Base-by-base conservation (phyloP, 371 early-diverging fungal genomes). In the Mucor lusitanicus region DNA sequence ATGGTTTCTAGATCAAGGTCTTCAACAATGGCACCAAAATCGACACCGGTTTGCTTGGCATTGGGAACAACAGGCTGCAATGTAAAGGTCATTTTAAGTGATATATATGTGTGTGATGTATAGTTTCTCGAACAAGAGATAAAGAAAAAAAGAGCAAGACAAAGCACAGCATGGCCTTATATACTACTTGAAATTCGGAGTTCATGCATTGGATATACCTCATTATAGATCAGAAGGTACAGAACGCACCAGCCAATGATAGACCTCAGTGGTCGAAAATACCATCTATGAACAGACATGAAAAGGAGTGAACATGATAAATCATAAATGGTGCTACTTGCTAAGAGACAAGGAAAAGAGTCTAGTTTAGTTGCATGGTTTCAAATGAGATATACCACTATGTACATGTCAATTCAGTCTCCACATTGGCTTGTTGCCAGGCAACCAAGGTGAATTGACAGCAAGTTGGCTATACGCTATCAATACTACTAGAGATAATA, bases 1-100 rank as follows among this genome's bases (percentile, higher is more conserved):
- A 83, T 56, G 17, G 70, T 80, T 48, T 78, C 80, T 28, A 83
- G 65, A 55, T 83, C 83, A 55, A 80, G 69, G 44, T 79, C 83
- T 37, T 69, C 32, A 21, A 79, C 67, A 39, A 77, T 71, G 9
- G 70, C 74, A 37, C 83, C 83, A 68, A 83, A 83, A 64, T 83
- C 83, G 54, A 83, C 83, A 32, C 83, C 83, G 17, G 71, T 69
- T 69, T 83, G 83, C 25, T 73, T 64, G 7, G 61, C 48, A 13
- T 72, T 70, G 42, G 77, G 76, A 27, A 63, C 53, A 50, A 83
- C 64, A 56, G 79, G 82, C 63, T 77, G 63, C 35, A 82, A 68
- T 44, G 79, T 82, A 59, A 82, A 82, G 44, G 79, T 68, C 82
- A 82, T 82, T 54, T 7, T 6, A 6, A 30, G 6, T 30, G n/a